Evolutionary conservation across 2,329 filamentous ascomycete species (phyloP).

Genomic region (Fusarium poae): DNA sequence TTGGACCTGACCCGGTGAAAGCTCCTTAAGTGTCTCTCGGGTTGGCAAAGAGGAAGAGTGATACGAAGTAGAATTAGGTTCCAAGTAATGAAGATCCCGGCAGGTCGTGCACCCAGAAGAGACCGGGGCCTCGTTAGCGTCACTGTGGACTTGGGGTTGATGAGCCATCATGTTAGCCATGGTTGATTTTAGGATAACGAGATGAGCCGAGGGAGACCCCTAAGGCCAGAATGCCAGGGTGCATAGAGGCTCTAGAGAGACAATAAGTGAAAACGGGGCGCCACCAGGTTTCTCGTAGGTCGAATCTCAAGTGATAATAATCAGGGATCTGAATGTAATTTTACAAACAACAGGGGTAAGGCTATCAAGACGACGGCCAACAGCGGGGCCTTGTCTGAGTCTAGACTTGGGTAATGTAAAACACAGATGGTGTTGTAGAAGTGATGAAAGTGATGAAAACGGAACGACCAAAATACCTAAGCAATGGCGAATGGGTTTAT

Average conservation of each 20-base stretch:
- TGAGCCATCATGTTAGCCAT: slow-evolving; percentile 31
- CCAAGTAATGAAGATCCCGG: slow-evolving; percentile 39
- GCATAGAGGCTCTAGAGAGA: slow-evolving; percentile 34
- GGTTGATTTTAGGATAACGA: slow-evolving; percentile 29
- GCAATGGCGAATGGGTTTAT: slow-evolving; percentile 22
- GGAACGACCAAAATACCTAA: slow-evolving; percentile 36
- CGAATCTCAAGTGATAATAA: slow-evolving; percentile 34
- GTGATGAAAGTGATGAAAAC: slow-evolving; percentile 33
- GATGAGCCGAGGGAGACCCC: slow-evolving; percentile 32
- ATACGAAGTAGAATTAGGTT: slow-evolving; percentile 33
- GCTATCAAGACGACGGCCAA: slow-evolving; percentile 37
- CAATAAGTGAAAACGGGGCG: slow-evolving; percentile 38
- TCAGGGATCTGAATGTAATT: slow-evolving; percentile 45
- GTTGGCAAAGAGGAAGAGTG: slow-evolving; percentile 31
- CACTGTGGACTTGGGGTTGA: slow-evolving; percentile 44
- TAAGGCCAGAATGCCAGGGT: slow-evolving; percentile 23
- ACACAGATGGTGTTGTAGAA: slow-evolving; percentile 20
- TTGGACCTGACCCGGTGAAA: slow-evolving; percentile 45
- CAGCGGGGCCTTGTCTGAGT: slow-evolving; percentile 41
- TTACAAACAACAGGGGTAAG: slow-evolving; percentile 45
- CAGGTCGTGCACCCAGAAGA: slow-evolving; percentile 16
- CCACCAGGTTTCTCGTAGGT: slow-evolving; percentile 35
- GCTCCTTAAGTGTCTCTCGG: slow-evolving; percentile 48
- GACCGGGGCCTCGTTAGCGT: slow-evolving; percentile 33
- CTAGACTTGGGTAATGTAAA: slow-evolving; percentile 8